Percentiles rank a stretch among this genome's conserved stretches.
These are phyloP conservation scores for Parasarocladium wereldwijsianum DNA, from an alignment of 2,329 filamentous ascomycete species.

Conservation along the genomic window DNA sequence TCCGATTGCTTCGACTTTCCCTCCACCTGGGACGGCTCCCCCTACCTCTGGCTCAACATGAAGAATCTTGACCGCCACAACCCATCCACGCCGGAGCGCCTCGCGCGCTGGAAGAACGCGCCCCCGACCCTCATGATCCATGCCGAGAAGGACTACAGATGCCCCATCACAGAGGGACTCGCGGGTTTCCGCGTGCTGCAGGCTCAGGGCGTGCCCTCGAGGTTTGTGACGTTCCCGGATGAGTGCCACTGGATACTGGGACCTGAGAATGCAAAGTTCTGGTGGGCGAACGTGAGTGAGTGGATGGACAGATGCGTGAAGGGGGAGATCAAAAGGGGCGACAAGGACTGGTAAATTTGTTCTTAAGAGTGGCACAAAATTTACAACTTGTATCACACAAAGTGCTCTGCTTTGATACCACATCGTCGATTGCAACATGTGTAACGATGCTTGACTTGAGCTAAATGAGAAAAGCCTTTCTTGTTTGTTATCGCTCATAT, in stretches of 20 bases:
- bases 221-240: conserved; percentile 58
- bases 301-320: conserved; percentile 44
- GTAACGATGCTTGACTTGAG: no score
- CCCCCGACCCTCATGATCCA: conserved; percentile 61
- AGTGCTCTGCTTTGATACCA: not conserved
- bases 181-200: conserved; percentile 61
- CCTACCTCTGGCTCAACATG: conserved; percentile 26
- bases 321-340: conserved; percentile 10
- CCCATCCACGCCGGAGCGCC: conserved; percentile 26
- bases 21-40: conserved; percentile 26
- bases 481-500: no score
- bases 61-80: conserved; percentile 35
- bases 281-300: conserved; percentile 52
- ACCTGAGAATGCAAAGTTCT: conserved; percentile 52
- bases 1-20: conserved; percentile 10
- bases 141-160: conserved; percentile 52
- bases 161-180: conserved; percentile 35
- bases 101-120: conserved; percentile 43
- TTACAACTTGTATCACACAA: not conserved
- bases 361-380: not conserved
- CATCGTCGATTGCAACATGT: no score
- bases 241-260: conserved; percentile 60
- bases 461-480: no score
- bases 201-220: conserved; percentile 49
- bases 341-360: conserved; percentile 11